Base-by-base conservation (phyloP, 768 basidiomycete genomes). In the Stropharia rugosoannulata region DNA sequence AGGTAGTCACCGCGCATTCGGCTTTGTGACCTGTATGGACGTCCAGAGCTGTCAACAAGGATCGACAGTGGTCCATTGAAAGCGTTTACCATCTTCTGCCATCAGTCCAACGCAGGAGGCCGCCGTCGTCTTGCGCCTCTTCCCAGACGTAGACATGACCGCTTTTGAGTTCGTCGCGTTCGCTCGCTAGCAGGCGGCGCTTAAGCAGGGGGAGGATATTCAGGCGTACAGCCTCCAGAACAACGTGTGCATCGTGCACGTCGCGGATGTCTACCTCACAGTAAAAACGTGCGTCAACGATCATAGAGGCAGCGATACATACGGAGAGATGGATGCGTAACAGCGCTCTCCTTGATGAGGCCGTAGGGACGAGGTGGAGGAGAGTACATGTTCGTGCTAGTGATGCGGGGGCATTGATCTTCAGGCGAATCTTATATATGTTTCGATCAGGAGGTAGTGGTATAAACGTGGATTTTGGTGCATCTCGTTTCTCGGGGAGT, bases 111-210 rank as follows among this genome's bases (percentile, higher is more conserved):
- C 90, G 79, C 55, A 90, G 74, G 37, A 89, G 72, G 15, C 76
- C 75, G 6, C 83, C 84, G 47, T 86, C 86, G 47, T 89, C 89
- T 60, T 87, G 89, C 3, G 88, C 87, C 67, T 92, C 90, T 62
- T 92, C 89, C 90, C 90, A 92, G 38, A 92, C 90, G 62, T 90
- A 92, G 40, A 92, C 81, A 57, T 90, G 87, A 2, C 90, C 90
- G 49, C 88, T 87, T 38, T 67, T 66, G 4, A 92, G 74, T 40
- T 85, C 82, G 35, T 89, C 88, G 42, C 89, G 76, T 66, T 92
- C 89, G 56, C 73, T 82, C 3, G 84, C 75, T 11, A 85, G 80
- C n/a, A 92, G 74, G 8, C 89, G 81, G 16, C 87, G 81, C 56
- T 80, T 86, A 58, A 90, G 83, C 50, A 92, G 73, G 5, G 90